These are phyloP conservation scores for Petunia hybrid DNA, from an alignment of 305 asterid species.

Conservation along the genomic window DNA sequence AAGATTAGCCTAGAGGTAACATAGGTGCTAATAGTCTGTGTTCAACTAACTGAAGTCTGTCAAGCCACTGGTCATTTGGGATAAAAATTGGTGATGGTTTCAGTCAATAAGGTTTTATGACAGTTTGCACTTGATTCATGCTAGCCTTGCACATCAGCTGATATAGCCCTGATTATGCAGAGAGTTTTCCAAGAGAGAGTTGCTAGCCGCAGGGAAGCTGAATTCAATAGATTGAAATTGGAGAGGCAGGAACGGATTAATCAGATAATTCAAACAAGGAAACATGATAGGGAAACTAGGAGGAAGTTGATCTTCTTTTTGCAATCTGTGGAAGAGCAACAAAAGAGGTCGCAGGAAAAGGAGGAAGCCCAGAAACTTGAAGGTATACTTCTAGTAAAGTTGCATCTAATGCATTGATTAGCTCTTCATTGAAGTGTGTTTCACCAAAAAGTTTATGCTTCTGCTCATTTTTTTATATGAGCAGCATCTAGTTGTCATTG, in stretches of 20 bases:
- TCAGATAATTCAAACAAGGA: slow-evolving; percentile 63
- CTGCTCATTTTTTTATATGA: neutral
- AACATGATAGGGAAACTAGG: slow-evolving; percentile 70
- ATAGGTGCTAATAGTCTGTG: neutral
- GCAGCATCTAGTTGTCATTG: slow-evolving; percentile 16
- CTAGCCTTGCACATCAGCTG: neutral
- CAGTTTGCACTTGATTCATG: neutral
- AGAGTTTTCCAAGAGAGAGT: slow-evolving; percentile 57
- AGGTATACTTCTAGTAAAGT: slow-evolving; percentile 60
- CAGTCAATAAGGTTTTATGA: neutral
- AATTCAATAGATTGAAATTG: slow-evolving; percentile 49
- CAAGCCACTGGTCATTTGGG: neutral
- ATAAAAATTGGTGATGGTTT: neutral
- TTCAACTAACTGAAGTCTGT: neutral
- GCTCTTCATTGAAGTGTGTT: slow-evolving; percentile 2
- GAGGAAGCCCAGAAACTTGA: slow-evolving; percentile 85
- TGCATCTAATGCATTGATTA: neutral
- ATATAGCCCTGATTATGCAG: slow-evolving; percentile 41
- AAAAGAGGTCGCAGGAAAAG: slow-evolving; percentile 71
- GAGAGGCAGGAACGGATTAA: slow-evolving; percentile 69
- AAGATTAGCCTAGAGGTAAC: neutral
- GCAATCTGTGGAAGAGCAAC: slow-evolving; percentile 77
- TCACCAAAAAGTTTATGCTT: slow-evolving; percentile 12
- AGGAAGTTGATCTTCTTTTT: slow-evolving; percentile 75
- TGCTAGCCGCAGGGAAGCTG: slow-evolving; percentile 53